These are phyloP conservation scores for Entelexis sorbosivorans DNA, from an alignment of 1,139 yeast species.

Conservation along the genomic window DNA sequence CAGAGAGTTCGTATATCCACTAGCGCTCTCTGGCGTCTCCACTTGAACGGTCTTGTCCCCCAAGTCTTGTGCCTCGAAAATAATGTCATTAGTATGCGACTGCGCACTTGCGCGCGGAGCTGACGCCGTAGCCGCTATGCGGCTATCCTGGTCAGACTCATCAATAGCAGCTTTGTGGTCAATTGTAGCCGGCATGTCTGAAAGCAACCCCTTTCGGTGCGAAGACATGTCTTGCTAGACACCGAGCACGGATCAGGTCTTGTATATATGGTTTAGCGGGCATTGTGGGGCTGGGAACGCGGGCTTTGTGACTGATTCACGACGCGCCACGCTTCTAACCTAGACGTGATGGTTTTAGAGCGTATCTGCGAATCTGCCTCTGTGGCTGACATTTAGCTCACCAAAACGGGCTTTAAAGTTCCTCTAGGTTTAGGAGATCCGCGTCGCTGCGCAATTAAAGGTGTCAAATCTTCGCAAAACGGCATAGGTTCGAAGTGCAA, in stretches of 20 bases:
- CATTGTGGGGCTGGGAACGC: not conserved
- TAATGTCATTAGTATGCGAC: not conserved
- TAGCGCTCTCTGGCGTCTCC: not conserved
- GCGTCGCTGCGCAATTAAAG: not conserved
- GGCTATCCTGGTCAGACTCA: not conserved
- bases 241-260: not conserved
- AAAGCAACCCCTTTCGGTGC: not conserved
- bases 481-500: too few relatives aligned
- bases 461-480: not conserved
- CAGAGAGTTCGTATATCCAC: too few relatives aligned
- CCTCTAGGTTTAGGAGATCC: constrained; percentile 5
- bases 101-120: not conserved
- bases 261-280: not conserved
- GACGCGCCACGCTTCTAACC: not conserved
- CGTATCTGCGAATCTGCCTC: not conserved
- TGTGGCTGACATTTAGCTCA: constrained; percentile 3
- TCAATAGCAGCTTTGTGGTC: not conserved
- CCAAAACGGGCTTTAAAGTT: not conserved
- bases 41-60: not conserved
- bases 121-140: not conserved
- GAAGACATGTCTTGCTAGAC: not conserved
- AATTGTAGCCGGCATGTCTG: not conserved
- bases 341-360: constrained; percentile 6
- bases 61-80: too few relatives aligned
- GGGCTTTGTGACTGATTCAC: constrained; percentile 1